Percentiles rank a stretch among this genome's conserved stretches.
Conservation (phyloP, 176 grass and related monocot species). For the Ampelocalamus luodianensis region DNA sequence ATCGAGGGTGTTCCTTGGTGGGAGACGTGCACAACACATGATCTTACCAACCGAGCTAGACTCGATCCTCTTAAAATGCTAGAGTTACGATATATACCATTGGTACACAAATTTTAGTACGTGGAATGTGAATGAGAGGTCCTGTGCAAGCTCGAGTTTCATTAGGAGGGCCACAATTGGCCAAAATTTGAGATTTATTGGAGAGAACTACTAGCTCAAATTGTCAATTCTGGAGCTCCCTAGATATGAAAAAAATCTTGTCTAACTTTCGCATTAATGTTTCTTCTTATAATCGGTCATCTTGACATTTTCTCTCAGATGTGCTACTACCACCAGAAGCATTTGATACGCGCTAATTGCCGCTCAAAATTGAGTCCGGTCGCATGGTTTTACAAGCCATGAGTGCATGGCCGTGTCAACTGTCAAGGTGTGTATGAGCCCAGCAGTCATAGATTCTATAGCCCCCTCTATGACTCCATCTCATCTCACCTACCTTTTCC, state of each 20-base stretch:
- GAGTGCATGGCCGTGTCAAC: conserved; percentile 24
- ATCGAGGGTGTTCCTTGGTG: no score
- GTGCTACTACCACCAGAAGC: background rate
- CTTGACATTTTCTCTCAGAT: background rate
- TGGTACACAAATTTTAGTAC: no score
- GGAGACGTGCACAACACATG: no score
- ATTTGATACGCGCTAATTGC: conserved; percentile 15
- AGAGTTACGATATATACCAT: no score
- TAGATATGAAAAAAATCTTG: background rate
- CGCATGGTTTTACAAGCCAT: background rate
- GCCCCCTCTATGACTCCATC: background rate
- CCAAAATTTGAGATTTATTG: background rate
- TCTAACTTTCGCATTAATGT: background rate
- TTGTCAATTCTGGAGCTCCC: background rate
- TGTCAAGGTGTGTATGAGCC: conserved; percentile 35
- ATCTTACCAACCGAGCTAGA: no score
- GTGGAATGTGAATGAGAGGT: no score
- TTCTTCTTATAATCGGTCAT: background rate
- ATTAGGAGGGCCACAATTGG: no score
- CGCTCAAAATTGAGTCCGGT: conserved; percentile 13
- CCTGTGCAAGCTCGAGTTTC: no score
- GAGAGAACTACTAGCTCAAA: background rate
- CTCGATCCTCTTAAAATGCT: no score
- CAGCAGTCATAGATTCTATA: conserved; percentile 16
- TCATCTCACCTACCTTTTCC: conserved; percentile 3